Percentiles rank a stretch among this genome's conserved stretches.
phyloP scores from a whole-genome alignment of 2,329 filamentous ascomycete species.

The Onygenales sp. region DNA sequence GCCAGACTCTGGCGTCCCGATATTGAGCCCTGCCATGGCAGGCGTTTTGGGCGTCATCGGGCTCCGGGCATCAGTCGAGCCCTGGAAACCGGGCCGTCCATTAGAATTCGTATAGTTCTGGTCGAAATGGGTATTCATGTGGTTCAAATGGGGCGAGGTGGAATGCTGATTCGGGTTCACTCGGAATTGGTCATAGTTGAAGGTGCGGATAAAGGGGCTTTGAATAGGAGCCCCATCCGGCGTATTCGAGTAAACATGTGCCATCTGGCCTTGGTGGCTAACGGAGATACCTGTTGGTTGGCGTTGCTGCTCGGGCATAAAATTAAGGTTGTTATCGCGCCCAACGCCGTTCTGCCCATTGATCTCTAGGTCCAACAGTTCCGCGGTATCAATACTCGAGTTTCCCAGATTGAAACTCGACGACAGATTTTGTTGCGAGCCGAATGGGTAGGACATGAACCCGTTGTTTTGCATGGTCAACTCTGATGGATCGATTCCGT shows the following conservation, averaged over 20 bases:
- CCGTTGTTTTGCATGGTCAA: conserved; percentile 56
- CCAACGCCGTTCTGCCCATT: conserved; percentile 30
- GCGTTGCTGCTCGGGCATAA: conserved; percentile 47
- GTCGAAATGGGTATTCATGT: conserved; percentile 34
- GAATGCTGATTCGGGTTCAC: conserved; percentile 53
- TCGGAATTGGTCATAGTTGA: conserved; percentile 68
- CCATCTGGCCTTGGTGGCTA: conserved; percentile 60
- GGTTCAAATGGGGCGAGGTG: conserved; percentile 24
- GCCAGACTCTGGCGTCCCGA: conserved; percentile 61
- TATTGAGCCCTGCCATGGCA: conserved; percentile 60
- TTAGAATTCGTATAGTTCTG: conserved; percentile 53
- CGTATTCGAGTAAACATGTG: conserved; percentile 73
- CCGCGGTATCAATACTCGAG: conserved; percentile 76
- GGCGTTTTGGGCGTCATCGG: conserved; percentile 85
- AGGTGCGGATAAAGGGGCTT: conserved; percentile 72
- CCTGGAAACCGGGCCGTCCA: conserved; percentile 50
- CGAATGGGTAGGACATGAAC: conserved; percentile 49
- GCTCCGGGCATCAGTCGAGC: conserved; percentile 60
- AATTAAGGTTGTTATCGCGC: conserved; percentile 26
- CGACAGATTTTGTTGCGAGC: conserved; percentile 53
- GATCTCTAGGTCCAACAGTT: conserved; percentile 60
- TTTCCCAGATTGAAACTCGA: conserved; percentile 69
- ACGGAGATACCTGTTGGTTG: conserved; percentile 45
- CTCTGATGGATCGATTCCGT: conserved; percentile 73
- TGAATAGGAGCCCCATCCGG: conserved; percentile 87